Evolutionary conservation across 2,329 filamentous ascomycete species (phyloP), one percentile per base, ranked within the genome.

Genomic region (Cordyceps fumosorosea): DNA sequence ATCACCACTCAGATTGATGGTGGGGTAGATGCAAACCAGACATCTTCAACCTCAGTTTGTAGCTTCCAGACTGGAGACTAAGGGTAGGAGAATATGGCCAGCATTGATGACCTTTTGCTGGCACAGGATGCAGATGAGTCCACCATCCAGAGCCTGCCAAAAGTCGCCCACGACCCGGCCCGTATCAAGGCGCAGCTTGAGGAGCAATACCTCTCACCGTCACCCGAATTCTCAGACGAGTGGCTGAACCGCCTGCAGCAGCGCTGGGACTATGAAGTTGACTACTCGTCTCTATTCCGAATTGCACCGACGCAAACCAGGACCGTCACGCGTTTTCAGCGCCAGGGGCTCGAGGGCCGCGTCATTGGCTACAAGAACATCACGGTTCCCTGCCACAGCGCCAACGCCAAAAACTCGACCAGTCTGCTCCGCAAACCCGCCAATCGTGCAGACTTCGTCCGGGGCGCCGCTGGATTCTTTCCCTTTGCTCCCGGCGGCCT

Each of bases 331-430:
- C 87, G 95, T 34, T 99, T 99, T 74, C 89, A 87, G 51, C 84
- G 95, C 61, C 91, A 96, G 75, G 95, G 95, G 6, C 82, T 98
- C 16, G 92, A 98, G 75, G 95, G 95, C 24, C 85, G 89, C 58
- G 93, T 99, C 26, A 96, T 91, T 10, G 93, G 93, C 56, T 98
- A 99, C 75, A 89, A 88, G 71, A 95, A 97, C 73, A 90, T 98
- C 56, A 97, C 95, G 1, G 87, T 98, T 10, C 91, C 93, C 5
- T 91, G 91, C 40, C 90, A 87, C 69, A 96, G 89, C 69, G 91
- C 90, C 18, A 97, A 90, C 18, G 93, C 92, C 54, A 99, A 97
- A 77, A 96, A 96, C 71, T 97, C 92, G 3, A 98, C 93, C 0
- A 96, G 92, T 5, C 80, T 97, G 47, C 79, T 90, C 18, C 85